Percentiles rank a stretch among this genome's conserved stretches.
phyloP scores from a whole-genome alignment of 768 basidiomycete genomes.

The Inosperma sp. region DNA sequence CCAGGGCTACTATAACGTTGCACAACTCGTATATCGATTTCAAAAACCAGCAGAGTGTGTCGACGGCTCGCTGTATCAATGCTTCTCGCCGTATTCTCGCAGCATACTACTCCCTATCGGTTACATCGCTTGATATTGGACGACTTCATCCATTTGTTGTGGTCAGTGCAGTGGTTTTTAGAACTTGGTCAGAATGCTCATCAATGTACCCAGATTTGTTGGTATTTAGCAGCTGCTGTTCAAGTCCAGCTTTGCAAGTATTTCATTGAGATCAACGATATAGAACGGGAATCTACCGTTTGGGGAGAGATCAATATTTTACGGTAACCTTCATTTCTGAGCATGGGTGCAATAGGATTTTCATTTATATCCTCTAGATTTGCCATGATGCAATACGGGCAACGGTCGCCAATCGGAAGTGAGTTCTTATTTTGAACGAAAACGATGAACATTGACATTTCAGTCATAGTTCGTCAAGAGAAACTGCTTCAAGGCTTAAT shows the following conservation, averaged over 20 bases:
- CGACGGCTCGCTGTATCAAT: conserved; percentile 68
- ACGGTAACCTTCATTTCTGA: conserved; percentile 45
- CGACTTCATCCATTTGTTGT: conserved; percentile 79
- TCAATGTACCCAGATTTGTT: conserved; percentile 60
- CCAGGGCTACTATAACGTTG: conserved; percentile 80
- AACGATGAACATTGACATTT: conserved; percentile 1
- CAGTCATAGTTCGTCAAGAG: conserved; percentile 68
- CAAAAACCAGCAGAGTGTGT: conserved; percentile 55
- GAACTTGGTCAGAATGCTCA: conserved; percentile 2
- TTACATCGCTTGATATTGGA: conserved; percentile 76
- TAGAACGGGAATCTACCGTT: conserved; percentile 64
- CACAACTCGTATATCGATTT: conserved; percentile 84
- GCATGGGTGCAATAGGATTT: no score
- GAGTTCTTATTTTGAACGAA: conserved; percentile 28
- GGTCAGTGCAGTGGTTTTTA: conserved; percentile 39
- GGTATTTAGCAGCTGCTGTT: conserved; percentile 87
- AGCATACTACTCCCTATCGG: conserved; percentile 74
- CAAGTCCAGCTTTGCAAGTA: conserved; percentile 84
- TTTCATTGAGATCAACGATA: conserved; percentile 78
- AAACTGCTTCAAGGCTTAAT: conserved; percentile 76
- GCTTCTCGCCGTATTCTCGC: conserved; percentile 70
- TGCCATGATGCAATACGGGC: conserved; percentile 80
- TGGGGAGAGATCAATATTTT: conserved; percentile 88
- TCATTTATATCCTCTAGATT: conserved; percentile 41
- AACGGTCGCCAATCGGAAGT: conserved; percentile 81